Base-by-base conservation (phyloP, 139 green algal genomes). In the Marvania coccoides region DNA sequence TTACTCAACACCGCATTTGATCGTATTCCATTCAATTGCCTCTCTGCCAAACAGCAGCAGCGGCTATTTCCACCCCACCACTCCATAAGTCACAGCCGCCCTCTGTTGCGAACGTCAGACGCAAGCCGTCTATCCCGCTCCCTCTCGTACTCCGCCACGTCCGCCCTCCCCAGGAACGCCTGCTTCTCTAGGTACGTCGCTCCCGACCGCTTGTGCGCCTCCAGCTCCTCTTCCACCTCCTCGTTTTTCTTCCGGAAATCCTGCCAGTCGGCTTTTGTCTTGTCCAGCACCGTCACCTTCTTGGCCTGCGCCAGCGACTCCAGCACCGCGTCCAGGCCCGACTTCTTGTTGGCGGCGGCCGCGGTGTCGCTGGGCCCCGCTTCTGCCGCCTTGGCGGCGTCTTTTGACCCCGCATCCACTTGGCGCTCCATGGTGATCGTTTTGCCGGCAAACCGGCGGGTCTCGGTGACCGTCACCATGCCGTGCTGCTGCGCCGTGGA, bases 131-230 rank as follows among this genome's bases (percentile, higher is more conserved):
- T 58, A 72, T 95, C 88, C 0, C 90, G 69, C 75, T 96, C 88
- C 40, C 76, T 69, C 80, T 96, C 90, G 63, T 96, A 96, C 69
- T 95, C 78, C 0, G 84, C 65, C 65, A 93, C 61, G 72, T 95
- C 89, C 4, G 90, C 79, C 13, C 81, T 69, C 57, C 88, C 85
- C 9, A 96, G 70, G 74, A 96, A 96, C 9, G 91, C 87, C 40
- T 87, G 70, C 68, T 90, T 90, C 29, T 94, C 88, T 45, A 95
- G 64, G 61, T 91, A 95, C 72, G 81, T 63, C 37, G 39, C 48
- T 2, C 71, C 72, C 61, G 77, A 84, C 67, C 74, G 80, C 77
- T 87, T 90, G 77, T 95, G 80, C 9, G 48, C 58, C 74, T 94
- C 85, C 47, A 96, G 80, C 78, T 96, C 89, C 67, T 92, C 89